A percentile compares a stretch with the other conserved stretches of the same genome.
Conservation (phyloP, 805 yeast genomes). For the Cyberlindnera mississippiensis region DNA sequence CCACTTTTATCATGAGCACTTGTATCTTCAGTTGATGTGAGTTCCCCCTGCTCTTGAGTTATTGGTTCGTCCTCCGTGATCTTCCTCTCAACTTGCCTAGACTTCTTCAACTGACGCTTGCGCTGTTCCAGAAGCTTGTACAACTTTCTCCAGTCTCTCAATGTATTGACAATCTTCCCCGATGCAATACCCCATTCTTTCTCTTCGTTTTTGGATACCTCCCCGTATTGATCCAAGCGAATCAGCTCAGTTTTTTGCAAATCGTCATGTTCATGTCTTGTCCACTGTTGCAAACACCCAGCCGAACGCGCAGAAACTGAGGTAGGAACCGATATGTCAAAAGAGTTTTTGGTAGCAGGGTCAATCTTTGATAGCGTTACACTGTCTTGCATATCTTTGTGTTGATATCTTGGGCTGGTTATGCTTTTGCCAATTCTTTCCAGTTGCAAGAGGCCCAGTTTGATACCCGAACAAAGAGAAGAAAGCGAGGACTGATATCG, state of each 20-base stretch:
- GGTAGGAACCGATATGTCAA: too few species aligned
- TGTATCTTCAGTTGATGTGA: conserved; percentile 6
- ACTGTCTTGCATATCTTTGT: too few species aligned
- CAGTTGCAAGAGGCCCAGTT: too few species aligned
- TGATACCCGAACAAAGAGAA: too few species aligned
- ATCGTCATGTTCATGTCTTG: background rate
- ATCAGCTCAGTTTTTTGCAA: background rate
- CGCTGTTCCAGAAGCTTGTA: conserved; percentile 28
- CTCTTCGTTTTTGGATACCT: conserved; percentile 13
- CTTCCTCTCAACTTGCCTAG: background rate
- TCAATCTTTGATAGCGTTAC: too few species aligned
- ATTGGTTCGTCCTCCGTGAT: background rate
- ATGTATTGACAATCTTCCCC: conserved; percentile 8
- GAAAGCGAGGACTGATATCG: too few species aligned
- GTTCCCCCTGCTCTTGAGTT: background rate
- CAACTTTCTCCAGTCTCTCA: conserved; percentile 24
- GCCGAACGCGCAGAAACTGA: too few species aligned
- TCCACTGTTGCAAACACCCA: too few species aligned
- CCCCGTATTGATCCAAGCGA: background rate
- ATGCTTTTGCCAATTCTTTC: too few species aligned
- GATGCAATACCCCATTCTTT: conserved; percentile 19
- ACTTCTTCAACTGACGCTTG: conserved; percentile 23
- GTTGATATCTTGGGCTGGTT: too few species aligned
- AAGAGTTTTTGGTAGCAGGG: too few species aligned
- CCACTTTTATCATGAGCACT: conserved; percentile 11